Base-by-base conservation (phyloP, 208 protist species). In the Phytomonas sp. region DNA sequence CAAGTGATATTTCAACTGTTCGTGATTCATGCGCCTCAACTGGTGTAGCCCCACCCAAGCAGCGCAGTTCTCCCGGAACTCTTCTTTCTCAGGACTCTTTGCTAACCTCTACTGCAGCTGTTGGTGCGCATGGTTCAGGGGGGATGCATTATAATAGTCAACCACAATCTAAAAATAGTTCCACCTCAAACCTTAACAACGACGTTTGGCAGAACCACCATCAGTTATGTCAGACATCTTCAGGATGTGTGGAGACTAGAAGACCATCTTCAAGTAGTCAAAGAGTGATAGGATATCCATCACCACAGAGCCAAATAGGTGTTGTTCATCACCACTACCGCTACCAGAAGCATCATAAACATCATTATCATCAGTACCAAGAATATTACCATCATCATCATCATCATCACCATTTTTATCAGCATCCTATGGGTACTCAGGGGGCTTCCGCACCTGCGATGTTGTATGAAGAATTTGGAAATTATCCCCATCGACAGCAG, bases 401-500 rank as follows among this genome's bases (percentile, higher is more conserved):
- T 37, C 52, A 36, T 36, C n/a, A 67, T 60, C 32, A 12, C n/a
- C 34, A 63, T 33, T 63, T 33, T 40, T 40, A 42, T 30, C 26
- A 49, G 30, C 60, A 37, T 26, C 60, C 31, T 33, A 32, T 37
- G 29, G 19, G 14, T 26, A 31, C 26, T 16, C 60, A 64, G 60
- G 29, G 31, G 1, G 0, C 60, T 37, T 37, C 26, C 12, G 29
- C 29, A 64, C 16, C 31, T 7, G 60, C 60, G 14, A 37, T 64
- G 32, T 29, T 16, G 12, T 64, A 26, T 29, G 31, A 64, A 37
- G 60, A 32, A 1, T 37, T 32, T 37, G 60, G 60, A 32, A 29
- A 8, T 64, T 32, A 64, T 64, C 14, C 49, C 19, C 67, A 71
- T 23, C 67, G 63, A 6, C 67, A 70, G 49, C 67, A 63, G 36